Evolutionary conservation across 345 rosid genomes (phyloP).

Genomic region (Mallotus nudiflorus): DNA sequence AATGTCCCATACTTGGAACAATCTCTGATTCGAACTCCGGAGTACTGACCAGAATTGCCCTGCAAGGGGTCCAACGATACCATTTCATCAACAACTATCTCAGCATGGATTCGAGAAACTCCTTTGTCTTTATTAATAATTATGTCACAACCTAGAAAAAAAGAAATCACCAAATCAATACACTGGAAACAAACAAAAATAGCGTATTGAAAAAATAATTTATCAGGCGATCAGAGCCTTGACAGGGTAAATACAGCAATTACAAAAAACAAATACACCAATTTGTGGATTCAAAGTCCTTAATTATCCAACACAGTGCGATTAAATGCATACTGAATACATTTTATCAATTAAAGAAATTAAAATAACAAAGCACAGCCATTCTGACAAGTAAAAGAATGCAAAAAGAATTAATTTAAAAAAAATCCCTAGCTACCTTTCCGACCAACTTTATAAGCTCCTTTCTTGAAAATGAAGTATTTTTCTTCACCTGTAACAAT

Average conservation of each 20-base stretch:
- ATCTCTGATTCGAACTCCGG: constrained; percentile 59
- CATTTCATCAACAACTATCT: constrained; percentile 65
- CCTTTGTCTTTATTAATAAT: constrained; percentile 81
- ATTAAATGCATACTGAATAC: too few species aligned
- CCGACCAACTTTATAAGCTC: constrained; percentile 71
- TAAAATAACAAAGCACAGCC: too few species aligned
- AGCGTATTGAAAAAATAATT: too few species aligned
- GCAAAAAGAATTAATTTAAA: neutral
- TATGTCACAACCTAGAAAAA: constrained; percentile 74
- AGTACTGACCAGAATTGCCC: constrained; percentile 26
- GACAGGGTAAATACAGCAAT: too few species aligned
- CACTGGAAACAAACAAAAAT: neutral
- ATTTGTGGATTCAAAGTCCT: too few species aligned
- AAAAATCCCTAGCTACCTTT: constrained; percentile 48
- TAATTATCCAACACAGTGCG: too few species aligned
- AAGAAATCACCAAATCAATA: neutral
- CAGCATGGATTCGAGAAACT: constrained; percentile 84
- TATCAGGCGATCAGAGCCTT: too few species aligned
- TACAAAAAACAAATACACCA: too few species aligned
- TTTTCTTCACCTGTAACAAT: constrained; percentile 57
- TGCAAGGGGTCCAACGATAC: constrained; percentile 22
- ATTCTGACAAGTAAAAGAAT: neutral
- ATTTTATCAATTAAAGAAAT: too few species aligned
- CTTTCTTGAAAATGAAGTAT: constrained; percentile 62
- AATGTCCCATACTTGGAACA: constrained; percentile 91